Evolutionary conservation across 495 filamentous ascomycete genomes (phyloP).

Genomic region (Bombardia bombarda): DNA sequence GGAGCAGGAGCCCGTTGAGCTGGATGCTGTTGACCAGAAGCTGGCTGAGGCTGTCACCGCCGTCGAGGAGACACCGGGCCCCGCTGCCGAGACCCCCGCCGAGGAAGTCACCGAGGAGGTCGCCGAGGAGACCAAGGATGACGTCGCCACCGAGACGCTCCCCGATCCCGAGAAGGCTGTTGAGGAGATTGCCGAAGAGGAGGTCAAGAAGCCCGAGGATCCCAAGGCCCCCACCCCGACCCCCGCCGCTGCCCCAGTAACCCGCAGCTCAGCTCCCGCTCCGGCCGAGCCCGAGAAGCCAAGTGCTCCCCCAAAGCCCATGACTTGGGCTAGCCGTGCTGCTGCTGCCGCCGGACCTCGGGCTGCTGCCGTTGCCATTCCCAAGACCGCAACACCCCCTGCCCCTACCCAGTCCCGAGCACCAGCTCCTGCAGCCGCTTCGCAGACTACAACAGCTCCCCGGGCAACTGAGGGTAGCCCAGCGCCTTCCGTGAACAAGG

Average conservation of each 20-base stretch:
- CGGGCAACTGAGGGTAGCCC: constrained; percentile 22
- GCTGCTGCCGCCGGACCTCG: constrained; percentile 32
- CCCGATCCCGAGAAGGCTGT: constrained; percentile 29
- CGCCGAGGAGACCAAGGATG: constrained; percentile 35
- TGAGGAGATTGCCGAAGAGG: constrained; percentile 40
- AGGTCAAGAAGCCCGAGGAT: constrained; percentile 45
- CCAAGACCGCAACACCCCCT: constrained; percentile 37
- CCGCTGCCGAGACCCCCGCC: constrained; percentile 32
- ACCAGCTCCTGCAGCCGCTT: constrained; percentile 2
- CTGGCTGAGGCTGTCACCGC: constrained; percentile 36
- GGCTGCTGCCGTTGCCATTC: constrained; percentile 35
- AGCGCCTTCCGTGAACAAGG: constrained; percentile 28
- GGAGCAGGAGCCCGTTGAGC: constrained; percentile 40
- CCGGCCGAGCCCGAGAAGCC: constrained; percentile 33
- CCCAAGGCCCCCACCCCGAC: constrained; percentile 53
- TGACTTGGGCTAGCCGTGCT: constrained; percentile 86
- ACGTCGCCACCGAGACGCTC: constrained; percentile 21
- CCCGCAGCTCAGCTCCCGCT: constrained; percentile 26
- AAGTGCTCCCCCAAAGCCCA: constrained; percentile 46
- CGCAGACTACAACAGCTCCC: constrained; percentile 10
- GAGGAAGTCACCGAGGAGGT: constrained; percentile 33
- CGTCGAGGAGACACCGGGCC: constrained; percentile 28
- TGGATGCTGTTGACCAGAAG: constrained; percentile 44
- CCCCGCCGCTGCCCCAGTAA: constrained; percentile 34
- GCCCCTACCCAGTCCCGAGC: constrained; percentile 24